These are phyloP conservation scores for Paradendryphiella salina DNA, from an alignment of 2,329 filamentous ascomycete genomes.

Conservation along the genomic window DNA sequence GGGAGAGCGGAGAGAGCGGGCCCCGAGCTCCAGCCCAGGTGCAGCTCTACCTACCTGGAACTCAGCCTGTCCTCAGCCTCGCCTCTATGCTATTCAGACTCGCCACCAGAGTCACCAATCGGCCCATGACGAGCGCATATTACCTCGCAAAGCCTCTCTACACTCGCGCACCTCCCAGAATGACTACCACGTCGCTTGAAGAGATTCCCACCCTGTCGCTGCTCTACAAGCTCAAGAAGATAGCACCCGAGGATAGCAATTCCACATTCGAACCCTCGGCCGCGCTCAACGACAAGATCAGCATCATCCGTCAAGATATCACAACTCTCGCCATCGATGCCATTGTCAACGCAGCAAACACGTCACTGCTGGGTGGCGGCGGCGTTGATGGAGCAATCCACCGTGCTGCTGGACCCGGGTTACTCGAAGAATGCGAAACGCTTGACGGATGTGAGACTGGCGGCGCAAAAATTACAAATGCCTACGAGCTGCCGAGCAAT, in stretches of 20 bases:
- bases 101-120: neutral
- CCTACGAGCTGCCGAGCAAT: constrained; percentile 72
- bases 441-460: constrained; percentile 77
- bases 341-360: constrained; percentile 93
- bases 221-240: constrained; percentile 65
- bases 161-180: constrained; percentile 4
- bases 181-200: constrained; percentile 44
- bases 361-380: constrained; percentile 77
- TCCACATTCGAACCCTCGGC: constrained; percentile 23
- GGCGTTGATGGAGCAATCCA: constrained; percentile 83
- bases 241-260: constrained; percentile 43
- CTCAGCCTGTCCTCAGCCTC: neutral
- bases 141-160: constrained; percentile 27
- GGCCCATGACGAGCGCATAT: constrained; percentile 30
- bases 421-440: constrained; percentile 71
- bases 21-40: constrained; percentile 10
- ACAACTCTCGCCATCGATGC: constrained; percentile 76
- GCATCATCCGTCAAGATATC: constrained; percentile 75
- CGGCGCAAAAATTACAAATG: constrained; percentile 78
- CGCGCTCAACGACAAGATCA: constrained; percentile 66
- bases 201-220: constrained; percentile 66
- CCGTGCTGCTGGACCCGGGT: constrained; percentile 69
- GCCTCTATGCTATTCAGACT: constrained; percentile 1
- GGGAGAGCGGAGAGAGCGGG: neutral
- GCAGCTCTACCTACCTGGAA: neutral